These are phyloP conservation scores for Phytophthora melonis DNA, from an alignment of 352 stramenopile species.

Conservation along the genomic window DNA sequence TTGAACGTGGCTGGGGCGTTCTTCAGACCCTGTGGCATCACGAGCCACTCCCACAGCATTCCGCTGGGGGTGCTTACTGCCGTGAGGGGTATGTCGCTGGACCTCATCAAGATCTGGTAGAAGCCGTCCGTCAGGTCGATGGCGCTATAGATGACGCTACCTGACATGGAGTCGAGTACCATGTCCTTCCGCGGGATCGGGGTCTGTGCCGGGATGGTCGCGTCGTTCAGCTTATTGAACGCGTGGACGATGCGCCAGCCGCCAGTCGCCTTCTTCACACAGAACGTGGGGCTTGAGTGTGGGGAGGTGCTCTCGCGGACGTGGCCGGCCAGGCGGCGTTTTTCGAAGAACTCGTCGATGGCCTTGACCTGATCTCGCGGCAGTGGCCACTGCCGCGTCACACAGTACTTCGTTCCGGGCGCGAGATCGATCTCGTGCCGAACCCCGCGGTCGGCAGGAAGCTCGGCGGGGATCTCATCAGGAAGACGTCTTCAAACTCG, in stretches of 20 bases:
- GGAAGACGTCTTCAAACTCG: constrained; percentile 26
- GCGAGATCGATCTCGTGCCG: constrained; percentile 42
- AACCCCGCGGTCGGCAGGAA: constrained; percentile 23
- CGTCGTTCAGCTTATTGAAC: background rate
- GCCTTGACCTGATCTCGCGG: background rate
- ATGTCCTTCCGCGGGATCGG: background rate
- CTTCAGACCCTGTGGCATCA: too few relatives aligned
- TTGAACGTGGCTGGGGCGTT: too few relatives aligned
- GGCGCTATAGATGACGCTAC: constrained; percentile 5
- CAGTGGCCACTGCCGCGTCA: constrained; percentile 33
- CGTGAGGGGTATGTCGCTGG: constrained; percentile 33
- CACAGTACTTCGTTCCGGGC: constrained; percentile 40
- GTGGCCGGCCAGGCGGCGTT: too few relatives aligned
- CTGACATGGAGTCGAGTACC: constrained; percentile 2
- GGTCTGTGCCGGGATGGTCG: background rate
- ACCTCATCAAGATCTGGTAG: constrained; percentile 23
- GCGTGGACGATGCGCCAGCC: background rate
- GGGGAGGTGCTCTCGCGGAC: background rate
- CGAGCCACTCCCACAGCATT: constrained; percentile 39
- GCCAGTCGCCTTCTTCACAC: background rate
- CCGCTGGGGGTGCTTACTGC: constrained; percentile 37
- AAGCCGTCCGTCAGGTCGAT: constrained; percentile 24
- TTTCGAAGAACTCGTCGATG: background rate
- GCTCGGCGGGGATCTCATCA: constrained; percentile 25
- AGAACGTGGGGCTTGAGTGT: background rate